Base-by-base conservation (phyloP, 2,329 filamentous ascomycete species). In the Ophiostoma angusticollis region DNA sequence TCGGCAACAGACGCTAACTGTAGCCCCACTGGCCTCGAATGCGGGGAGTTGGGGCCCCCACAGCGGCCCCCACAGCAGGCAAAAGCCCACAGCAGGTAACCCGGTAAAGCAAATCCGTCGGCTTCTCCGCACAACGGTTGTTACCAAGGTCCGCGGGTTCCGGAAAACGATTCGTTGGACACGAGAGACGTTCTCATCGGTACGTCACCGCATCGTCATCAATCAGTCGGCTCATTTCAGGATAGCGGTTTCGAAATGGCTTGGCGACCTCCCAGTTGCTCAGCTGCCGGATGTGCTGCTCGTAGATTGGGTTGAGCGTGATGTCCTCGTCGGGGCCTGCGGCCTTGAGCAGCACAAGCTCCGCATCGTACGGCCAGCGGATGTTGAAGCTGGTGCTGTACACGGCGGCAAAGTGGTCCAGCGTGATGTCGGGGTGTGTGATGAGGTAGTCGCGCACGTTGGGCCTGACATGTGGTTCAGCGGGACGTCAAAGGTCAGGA, bases 331-430 rank as follows among this genome's bases (percentile, higher is more conserved):
- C 48, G 3, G 44, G 42, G 2, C 38, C 40, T 14, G 40, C 42
- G 9, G 45, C 37, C 3, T 44, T 47, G 9, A 56, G 38, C 1
- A 56, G 44, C 3, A 54, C 52, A 5, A 51, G 47, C 1, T 47
- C 44, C 7, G 51, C 51, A 30, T 56, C 51, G 22, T 55, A 55
- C 0, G 50, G 49, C 53, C 54, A 57, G 38, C 50, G 53, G 16
- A 57, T 39, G 21, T 45, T 46, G n/a, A 56, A 54, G 29, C 52
- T 53, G 11, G 52, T 50, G 47, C 52, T 57, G 39, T 57, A 57
- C 0, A 50, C 47, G 1, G 49, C 49, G 1, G 53, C 54, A 25
- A 53, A 57, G 42, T 54, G 52, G 31, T 57, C 54, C 3, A 56
- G 43, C 0, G 53, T 55, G 34, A 54, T 55, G 9, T 52, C 49